Evolutionary conservation across 2,329 filamentous ascomycete genomes (phyloP).

Genomic region (Alternaria gaisen): DNA sequence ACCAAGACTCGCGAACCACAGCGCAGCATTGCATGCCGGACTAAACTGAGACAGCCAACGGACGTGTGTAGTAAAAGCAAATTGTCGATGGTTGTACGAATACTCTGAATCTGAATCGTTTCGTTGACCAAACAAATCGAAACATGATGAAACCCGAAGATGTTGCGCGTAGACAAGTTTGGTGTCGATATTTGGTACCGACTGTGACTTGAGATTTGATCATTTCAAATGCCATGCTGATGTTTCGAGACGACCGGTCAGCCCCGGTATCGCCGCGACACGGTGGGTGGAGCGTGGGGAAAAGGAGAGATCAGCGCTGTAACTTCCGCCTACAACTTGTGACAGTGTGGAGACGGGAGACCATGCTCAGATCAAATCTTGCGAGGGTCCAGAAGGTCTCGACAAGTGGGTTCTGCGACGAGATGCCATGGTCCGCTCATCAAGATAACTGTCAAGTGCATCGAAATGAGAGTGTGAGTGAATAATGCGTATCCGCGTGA

Average conservation of each 20-base stretch:
- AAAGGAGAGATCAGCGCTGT: constrained; percentile 27
- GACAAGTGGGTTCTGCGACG: constrained; percentile 7
- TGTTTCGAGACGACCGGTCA: constrained; percentile 22
- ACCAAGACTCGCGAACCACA: constrained; percentile 20
- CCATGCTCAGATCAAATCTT: constrained; percentile 22
- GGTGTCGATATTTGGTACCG: not conserved
- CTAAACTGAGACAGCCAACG: not conserved
- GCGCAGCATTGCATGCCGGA: constrained; percentile 8
- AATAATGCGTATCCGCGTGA: not conserved
- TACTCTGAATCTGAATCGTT: not conserved
- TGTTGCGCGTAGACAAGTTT: constrained; percentile 3
- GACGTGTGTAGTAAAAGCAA: not conserved
- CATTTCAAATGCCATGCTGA: constrained; percentile 12
- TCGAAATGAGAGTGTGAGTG: not conserved
- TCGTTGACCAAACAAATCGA: constrained; percentile 1
- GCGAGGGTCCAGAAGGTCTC: constrained; percentile 12
- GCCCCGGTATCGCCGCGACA: constrained; percentile 9
- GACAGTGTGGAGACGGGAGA: constrained; percentile 27
- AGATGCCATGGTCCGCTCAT: constrained; percentile 8
- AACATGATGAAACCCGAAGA: constrained; percentile 1
- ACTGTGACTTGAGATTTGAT: constrained; percentile 7
- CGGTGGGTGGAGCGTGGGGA: constrained; percentile 22
- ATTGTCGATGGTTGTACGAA: not conserved
- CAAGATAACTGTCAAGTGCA: constrained; percentile 3
- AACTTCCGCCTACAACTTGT: constrained; percentile 18